Base-by-base conservation (phyloP, 1,139 yeast genomes). In the Pichia sp. region DNA sequence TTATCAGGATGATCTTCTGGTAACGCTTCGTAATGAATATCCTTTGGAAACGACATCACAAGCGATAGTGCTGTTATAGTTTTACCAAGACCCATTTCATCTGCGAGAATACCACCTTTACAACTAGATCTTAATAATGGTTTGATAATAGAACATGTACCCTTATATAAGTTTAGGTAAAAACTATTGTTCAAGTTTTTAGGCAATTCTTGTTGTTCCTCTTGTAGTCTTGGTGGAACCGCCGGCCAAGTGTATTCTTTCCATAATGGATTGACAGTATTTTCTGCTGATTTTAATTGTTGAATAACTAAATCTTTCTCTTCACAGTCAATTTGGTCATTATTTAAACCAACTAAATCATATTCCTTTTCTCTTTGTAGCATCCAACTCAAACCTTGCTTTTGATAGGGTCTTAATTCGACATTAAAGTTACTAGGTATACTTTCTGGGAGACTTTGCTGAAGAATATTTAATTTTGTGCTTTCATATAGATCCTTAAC, bases 11-110 rank as follows among this genome's bases (percentile, higher is more conserved):
- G 35, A 28, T 24, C 35, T 10, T 24, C 22, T 2, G 38, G 33
- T 1, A 56, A 46, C 3, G 42, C 9, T n/a, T 47, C 48, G 33
- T 47, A 42, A 12, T 31, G 16, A 6, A 51, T 44, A 57, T 81
- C 87, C 40, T 58, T 63, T 0, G 87, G 86, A 8, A 73, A 78
- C 0, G 86, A 73, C 48, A 83, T 78, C 6, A 92, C 69, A 42
- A 92, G 65, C 0, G 97, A 76, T 50, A 87, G 64, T 0, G 95
- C 79, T 0, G 96, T 84, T 23, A 90, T 85, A 0, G 97, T 90
- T 59, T 90, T 90, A 37, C 97, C 97, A 7, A 90, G 70, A 0
- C 97, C 97, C 97, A 90, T 90, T 61, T 90, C 97, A 64, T 90
- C 97, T 0, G 97, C 96, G n/a, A 90, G 67, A 20, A 90, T 86